A percentile compares a stretch with the other conserved stretches of the same genome.
Evolutionary conservation across 805 yeast species (phyloP).

Genomic region (Candida glaebosa): DNA sequence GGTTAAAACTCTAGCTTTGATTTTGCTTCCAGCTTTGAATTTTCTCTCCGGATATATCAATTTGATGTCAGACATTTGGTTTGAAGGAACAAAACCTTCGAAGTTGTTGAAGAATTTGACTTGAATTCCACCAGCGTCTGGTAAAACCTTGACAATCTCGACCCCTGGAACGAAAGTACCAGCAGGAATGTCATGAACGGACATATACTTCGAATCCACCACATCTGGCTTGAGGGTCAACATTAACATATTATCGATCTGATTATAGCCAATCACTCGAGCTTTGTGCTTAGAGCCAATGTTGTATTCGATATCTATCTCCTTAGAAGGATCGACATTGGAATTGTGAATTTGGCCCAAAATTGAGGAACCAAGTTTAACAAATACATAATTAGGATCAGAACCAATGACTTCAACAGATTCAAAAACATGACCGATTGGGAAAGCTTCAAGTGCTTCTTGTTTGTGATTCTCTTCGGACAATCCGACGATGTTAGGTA

Average conservation of each 20-base stretch:
- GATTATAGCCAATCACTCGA: conserved; percentile 69
- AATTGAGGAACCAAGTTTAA: conserved; percentile 51
- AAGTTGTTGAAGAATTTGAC: conserved; percentile 65
- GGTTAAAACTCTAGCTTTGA: conserved; percentile 67
- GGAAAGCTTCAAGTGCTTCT: conserved; percentile 57
- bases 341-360: conserved; percentile 80
- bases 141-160: conserved; percentile 53
- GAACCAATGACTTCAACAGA: conserved; percentile 57
- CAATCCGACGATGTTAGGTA: conserved; percentile 51
- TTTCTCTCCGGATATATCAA: conserved; percentile 89
- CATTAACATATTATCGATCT: conserved; percentile 61
- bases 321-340: conserved; percentile 50
- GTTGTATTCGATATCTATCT: conserved; percentile 47
- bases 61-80: conserved; percentile 80
- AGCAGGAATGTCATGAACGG: conserved; percentile 66
- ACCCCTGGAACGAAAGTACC: conserved; percentile 61
- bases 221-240: conserved; percentile 67
- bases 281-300: conserved; percentile 70
- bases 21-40: conserved; percentile 79
- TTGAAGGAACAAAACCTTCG: conserved; percentile 68
- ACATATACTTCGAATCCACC: conserved; percentile 62
- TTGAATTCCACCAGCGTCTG: conserved; percentile 60
- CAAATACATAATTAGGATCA: conserved; percentile 54
- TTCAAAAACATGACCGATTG: conserved; percentile 70
- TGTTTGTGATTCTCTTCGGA: conserved; percentile 11